Percentiles rank a stretch among this genome's conserved stretches.
These are phyloP conservation scores for Penicillium macrosclerotiorum DNA, from an alignment of 495 filamentous ascomycete genomes.

Conservation along the genomic window DNA sequence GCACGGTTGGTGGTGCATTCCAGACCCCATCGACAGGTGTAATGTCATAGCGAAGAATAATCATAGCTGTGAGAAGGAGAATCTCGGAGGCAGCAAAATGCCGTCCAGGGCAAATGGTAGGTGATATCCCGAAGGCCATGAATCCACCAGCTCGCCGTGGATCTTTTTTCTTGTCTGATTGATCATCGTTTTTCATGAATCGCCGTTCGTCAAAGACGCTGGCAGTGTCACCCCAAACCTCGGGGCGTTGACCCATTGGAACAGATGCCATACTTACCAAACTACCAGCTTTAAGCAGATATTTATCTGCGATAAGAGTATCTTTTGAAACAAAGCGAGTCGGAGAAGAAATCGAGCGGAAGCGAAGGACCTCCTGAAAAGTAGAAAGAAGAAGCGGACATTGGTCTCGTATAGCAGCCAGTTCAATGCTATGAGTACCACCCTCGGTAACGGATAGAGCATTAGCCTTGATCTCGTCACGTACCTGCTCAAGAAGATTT, in stretches of 20 bases:
- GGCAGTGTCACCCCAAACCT: slow-evolving; percentile 29
- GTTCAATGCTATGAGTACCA: slow-evolving; percentile 27
- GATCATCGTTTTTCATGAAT: slow-evolving; percentile 19
- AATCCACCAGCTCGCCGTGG: slow-evolving; percentile 27
- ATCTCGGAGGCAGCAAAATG: slow-evolving; percentile 48
- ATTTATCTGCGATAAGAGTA: slow-evolving; percentile 27
- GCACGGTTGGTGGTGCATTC: slow-evolving; percentile 16
- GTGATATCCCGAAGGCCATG: slow-evolving; percentile 42
- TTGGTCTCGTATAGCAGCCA: slow-evolving; percentile 32
- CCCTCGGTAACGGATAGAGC: slow-evolving; percentile 11
- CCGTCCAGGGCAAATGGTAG: slow-evolving; percentile 44
- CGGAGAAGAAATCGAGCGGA: slow-evolving; percentile 17
- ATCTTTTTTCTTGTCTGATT: slow-evolving; percentile 3
- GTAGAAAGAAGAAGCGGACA: slow-evolving; percentile 39
- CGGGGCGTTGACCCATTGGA: slow-evolving; percentile 15
- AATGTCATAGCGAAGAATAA: slow-evolving; percentile 43
- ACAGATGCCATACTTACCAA: slow-evolving; percentile 25
- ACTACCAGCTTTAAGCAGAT: slow-evolving; percentile 27
- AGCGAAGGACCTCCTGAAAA: slow-evolving; percentile 39
- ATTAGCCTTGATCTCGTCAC: slow-evolving; percentile 29
- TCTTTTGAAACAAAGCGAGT: slow-evolving; percentile 31
- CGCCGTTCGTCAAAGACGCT: slow-evolving; percentile 29
- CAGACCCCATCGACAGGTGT: slow-evolving; percentile 15
- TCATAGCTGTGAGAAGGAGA: slow-evolving; percentile 31
- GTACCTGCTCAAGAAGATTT: slow-evolving; percentile 32